phyloP scores from a whole-genome alignment of 148 eudicot genomes.

The Chenopodium suecicum region DNA sequence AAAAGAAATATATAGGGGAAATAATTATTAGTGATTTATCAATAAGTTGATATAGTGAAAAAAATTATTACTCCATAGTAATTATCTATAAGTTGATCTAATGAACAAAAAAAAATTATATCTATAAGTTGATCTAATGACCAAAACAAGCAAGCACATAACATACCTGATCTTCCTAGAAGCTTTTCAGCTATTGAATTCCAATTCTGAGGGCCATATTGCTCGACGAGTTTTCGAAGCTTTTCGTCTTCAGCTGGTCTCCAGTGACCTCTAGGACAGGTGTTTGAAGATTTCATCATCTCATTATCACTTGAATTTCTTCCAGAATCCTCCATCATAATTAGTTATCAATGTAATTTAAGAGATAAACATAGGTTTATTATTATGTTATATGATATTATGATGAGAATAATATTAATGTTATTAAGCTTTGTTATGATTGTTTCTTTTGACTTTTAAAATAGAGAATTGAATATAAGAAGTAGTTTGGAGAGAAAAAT shows the following conservation, averaged over 20 bases:
- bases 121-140: background rate
- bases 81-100: background rate
- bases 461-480: background rate
- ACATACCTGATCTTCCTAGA: conserved; percentile 88
- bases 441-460: conserved; percentile 20
- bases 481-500: background rate
- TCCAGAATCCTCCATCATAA: conserved; percentile 50
- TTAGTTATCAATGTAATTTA: background rate
- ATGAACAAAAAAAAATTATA: background rate
- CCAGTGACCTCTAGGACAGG: conserved; percentile 95
- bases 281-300: conserved; percentile 33
- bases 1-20: background rate
- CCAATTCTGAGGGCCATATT: conserved; percentile 92
- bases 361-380: background rate
- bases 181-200: conserved; percentile 92
- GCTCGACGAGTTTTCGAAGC: conserved; percentile 76
- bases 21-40: background rate
- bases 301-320: conserved; percentile 47
- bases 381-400: background rate
- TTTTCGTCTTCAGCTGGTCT: conserved; percentile 92
- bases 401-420: background rate
- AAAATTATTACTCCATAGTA: background rate
- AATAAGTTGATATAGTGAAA: too few relatives aligned
- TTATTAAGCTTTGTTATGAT: background rate
- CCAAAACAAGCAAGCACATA: background rate